These are phyloP conservation scores for Hypoxylon lienhwacheense DNA, from an alignment of 495 filamentous ascomycete genomes.

Conservation along the genomic window DNA sequence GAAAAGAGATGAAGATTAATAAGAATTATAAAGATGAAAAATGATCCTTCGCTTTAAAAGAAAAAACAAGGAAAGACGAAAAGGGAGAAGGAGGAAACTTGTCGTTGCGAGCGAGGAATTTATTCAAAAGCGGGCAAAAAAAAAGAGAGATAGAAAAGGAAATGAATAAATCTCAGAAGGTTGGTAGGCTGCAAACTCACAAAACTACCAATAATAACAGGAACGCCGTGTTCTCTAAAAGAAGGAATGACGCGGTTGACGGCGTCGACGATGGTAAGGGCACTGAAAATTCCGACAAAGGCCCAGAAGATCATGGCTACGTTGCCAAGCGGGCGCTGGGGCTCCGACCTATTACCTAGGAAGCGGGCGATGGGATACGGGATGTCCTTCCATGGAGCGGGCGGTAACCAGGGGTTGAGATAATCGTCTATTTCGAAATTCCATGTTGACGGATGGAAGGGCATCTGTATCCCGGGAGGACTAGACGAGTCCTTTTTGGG, in stretches of 20 bases:
- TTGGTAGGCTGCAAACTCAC: conserved; percentile 37
- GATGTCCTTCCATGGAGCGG: conserved; percentile 48
- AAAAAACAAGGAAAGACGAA: too few relatives aligned
- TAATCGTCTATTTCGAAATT: conserved; percentile 69
- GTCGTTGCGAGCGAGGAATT: too few relatives aligned
- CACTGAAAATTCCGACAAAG: conserved; percentile 55
- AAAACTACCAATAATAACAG: conserved; percentile 56
- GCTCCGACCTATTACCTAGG: conserved; percentile 51
- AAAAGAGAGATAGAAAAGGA: too few relatives aligned
- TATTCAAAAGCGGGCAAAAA: too few relatives aligned
- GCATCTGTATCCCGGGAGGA: conserved; percentile 14
- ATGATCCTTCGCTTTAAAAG: too few relatives aligned
- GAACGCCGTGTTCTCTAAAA: conserved; percentile 43
- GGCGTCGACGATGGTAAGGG: conserved; percentile 47
- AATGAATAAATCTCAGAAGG: neutral
- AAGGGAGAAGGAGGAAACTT: too few relatives aligned
- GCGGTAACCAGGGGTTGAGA: conserved; percentile 63
- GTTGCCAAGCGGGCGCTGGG: conserved; percentile 48
- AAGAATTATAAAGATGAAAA: too few relatives aligned
- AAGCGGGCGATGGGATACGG: conserved; percentile 54
- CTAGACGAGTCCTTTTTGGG: neutral
- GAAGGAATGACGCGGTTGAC: conserved; percentile 43
- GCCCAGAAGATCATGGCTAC: conserved; percentile 54
- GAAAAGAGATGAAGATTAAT: too few relatives aligned
- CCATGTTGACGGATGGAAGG: conserved; percentile 34